phyloP scores from a whole-genome alignment of 805 yeast species.

The Deakozyma indianensis region DNA sequence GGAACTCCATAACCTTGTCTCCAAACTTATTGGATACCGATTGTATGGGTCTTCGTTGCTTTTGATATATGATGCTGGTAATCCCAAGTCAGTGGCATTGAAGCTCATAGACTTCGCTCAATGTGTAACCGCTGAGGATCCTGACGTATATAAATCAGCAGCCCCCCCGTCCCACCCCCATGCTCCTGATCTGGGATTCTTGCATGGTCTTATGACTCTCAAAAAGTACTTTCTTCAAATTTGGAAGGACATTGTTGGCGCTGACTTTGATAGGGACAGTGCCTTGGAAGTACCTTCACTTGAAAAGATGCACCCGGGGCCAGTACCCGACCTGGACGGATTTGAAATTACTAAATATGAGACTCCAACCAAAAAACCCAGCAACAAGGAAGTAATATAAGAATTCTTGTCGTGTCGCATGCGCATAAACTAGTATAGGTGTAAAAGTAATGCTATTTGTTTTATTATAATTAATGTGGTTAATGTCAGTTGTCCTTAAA shows the following conservation, averaged over 20 bases:
- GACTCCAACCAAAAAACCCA: too few species aligned
- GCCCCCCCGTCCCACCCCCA: conserved; percentile 61
- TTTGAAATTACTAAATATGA: not conserved
- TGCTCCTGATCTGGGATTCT: conserved; percentile 66
- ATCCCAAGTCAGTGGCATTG: conserved; percentile 13
- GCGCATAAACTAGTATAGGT: too few species aligned
- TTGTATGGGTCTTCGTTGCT: conserved; percentile 83
- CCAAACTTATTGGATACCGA: conserved; percentile 55
- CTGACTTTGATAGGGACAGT: conserved; percentile 11
- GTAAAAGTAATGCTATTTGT: too few species aligned
- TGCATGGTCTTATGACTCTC: conserved; percentile 68
- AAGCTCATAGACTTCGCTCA: conserved; percentile 93
- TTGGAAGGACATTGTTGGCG: conserved; percentile 40
- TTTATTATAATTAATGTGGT: too few species aligned
- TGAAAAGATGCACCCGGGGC: not conserved
- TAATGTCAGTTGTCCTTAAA: too few species aligned
- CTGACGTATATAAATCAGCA: conserved; percentile 25
- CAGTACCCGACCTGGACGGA: not conserved
- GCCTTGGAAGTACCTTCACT: not conserved
- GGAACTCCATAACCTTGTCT: conserved; percentile 42
- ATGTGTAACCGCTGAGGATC: conserved; percentile 56
- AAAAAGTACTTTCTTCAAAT: conserved; percentile 49
- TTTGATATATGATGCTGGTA: conserved; percentile 71
- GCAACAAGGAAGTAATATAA: too few species aligned
- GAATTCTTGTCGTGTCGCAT: too few species aligned